A percentile compares a stretch with the other conserved stretches of the same genome.
phyloP scores from a whole-genome alignment of 2,329 filamentous ascomycete genomes.

The Diaporthe vaccinii region DNA sequence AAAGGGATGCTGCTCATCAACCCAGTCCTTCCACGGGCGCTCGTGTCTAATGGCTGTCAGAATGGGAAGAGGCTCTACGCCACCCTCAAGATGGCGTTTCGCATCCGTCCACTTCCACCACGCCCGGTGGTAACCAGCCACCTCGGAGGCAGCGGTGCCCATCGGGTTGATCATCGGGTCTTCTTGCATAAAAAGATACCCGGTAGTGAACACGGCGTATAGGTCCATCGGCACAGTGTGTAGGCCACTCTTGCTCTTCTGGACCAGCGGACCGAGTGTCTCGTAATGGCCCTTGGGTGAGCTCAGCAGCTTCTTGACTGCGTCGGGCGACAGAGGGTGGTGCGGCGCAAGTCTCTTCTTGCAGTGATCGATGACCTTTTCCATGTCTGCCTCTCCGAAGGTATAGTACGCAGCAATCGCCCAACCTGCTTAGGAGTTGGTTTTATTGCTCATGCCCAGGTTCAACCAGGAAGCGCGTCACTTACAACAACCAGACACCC shows the following conservation, averaged over 20 bases:
- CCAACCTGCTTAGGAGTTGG: slow-evolving; percentile 26
- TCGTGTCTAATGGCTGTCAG: slow-evolving; percentile 37
- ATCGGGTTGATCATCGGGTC: slow-evolving; percentile 11
- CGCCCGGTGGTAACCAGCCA: slow-evolving; percentile 20
- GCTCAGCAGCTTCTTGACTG: slow-evolving; percentile 27
- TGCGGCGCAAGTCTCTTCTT: slow-evolving; percentile 33
- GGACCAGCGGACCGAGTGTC: slow-evolving; percentile 31
- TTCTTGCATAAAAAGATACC: slow-evolving; percentile 35
- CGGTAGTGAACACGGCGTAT: slow-evolving; percentile 32
- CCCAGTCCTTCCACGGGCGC: slow-evolving; percentile 38
- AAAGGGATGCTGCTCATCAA: slow-evolving; percentile 34
- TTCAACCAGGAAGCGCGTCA: neutral
- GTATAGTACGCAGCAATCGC: slow-evolving; percentile 36
- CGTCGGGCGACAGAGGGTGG: slow-evolving; percentile 35
- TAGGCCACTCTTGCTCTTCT: slow-evolving; percentile 27
- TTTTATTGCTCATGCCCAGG: neutral
- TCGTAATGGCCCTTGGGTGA: slow-evolving; percentile 21
- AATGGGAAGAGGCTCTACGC: slow-evolving; percentile 28
- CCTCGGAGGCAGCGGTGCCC: neutral
- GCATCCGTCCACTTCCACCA: slow-evolving; percentile 37
- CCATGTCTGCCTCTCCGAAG: slow-evolving; percentile 24
- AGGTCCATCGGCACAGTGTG: slow-evolving; percentile 35
- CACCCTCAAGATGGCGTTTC: slow-evolving; percentile 20
- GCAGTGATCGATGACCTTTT: slow-evolving; percentile 33
- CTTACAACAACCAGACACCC: slow-evolving; percentile 34